A percentile compares a stretch with the other conserved stretches of the same genome.
phyloP scores from a whole-genome alignment of 495 filamentous ascomycete species.

The Talaromyces liani region DNA sequence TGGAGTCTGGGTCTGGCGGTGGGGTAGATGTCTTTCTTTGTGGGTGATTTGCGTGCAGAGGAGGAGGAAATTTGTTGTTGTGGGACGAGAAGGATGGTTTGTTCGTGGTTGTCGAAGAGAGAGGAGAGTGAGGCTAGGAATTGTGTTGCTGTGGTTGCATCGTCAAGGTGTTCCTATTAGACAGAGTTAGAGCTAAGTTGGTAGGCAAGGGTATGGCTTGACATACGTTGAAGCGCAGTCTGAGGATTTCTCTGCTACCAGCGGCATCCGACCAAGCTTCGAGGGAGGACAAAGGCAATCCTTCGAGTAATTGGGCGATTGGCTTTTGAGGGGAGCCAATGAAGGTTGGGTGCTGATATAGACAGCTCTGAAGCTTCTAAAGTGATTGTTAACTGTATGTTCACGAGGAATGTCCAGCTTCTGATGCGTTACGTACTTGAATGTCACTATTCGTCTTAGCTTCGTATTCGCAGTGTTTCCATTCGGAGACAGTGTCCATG shows the following conservation, averaged over 20 bases:
- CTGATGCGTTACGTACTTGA: background rate
- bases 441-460: background rate
- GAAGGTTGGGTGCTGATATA: conserved; percentile 2
- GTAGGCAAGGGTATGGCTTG: background rate
- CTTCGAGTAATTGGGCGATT: background rate
- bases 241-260: conserved; percentile 1
- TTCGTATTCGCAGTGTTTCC: conserved; percentile 6
- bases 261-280: conserved; percentile 3
- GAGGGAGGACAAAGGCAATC: background rate
- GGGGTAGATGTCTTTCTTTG: background rate
- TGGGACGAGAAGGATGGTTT: background rate
- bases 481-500: background rate
- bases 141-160: background rate
- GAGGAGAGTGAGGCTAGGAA: background rate
- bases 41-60: background rate
- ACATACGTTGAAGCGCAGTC: conserved; percentile 1
- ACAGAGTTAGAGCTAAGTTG: background rate
- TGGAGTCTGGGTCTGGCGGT: background rate
- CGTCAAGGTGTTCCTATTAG: background rate
- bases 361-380: conserved; percentile 1
- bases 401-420: background rate
- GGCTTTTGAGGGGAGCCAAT: background rate
- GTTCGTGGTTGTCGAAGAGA: background rate
- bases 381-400: background rate
- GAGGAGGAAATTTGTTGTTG: background rate